Evolutionary conservation across 192 early-diverging fungal species (phyloP).

Genomic region (Linnemannia exigua): DNA sequence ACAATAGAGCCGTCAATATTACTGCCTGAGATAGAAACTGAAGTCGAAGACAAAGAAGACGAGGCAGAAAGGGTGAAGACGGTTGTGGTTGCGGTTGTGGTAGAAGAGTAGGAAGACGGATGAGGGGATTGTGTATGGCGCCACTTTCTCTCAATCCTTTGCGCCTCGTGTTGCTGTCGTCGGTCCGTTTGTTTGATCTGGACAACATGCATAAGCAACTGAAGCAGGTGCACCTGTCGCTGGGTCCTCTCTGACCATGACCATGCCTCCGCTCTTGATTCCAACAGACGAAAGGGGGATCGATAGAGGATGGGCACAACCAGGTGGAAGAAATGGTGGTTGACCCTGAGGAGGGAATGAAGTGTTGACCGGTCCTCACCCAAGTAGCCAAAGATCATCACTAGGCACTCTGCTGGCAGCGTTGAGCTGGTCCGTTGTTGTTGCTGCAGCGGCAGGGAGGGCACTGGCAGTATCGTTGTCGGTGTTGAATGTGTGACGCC

Average conservation of each 20-base stretch:
- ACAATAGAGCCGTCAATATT: background rate
- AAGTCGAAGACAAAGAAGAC: background rate
- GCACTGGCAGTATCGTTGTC: background rate
- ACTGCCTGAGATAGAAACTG: background rate
- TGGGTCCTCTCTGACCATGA: constrained; percentile 34
- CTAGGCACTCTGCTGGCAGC: constrained; percentile 40
- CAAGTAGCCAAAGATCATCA: constrained; percentile 26
- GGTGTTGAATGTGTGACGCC: background rate
- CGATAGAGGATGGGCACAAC: constrained; percentile 30
- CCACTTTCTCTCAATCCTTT: background rate
- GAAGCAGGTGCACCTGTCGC: constrained; percentile 38
- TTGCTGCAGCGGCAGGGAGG: background rate
- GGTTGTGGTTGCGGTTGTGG: background rate
- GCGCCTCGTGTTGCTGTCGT: background rate
- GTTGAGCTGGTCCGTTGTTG: background rate
- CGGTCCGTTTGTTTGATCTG: constrained; percentile 28
- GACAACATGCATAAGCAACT: constrained; percentile 24
- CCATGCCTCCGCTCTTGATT: constrained; percentile 27
- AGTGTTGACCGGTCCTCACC: constrained; percentile 27
- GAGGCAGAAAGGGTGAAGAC: background rate
- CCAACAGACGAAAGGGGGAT: constrained; percentile 45
- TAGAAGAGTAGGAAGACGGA: background rate
- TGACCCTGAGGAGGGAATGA: constrained; percentile 33
- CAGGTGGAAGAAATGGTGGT: constrained; percentile 38
- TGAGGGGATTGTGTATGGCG: constrained; percentile 1